Evolutionary conservation across 2,329 filamentous ascomycete species (phyloP).

Genomic region (Neofusicoccum laricinum): DNA sequence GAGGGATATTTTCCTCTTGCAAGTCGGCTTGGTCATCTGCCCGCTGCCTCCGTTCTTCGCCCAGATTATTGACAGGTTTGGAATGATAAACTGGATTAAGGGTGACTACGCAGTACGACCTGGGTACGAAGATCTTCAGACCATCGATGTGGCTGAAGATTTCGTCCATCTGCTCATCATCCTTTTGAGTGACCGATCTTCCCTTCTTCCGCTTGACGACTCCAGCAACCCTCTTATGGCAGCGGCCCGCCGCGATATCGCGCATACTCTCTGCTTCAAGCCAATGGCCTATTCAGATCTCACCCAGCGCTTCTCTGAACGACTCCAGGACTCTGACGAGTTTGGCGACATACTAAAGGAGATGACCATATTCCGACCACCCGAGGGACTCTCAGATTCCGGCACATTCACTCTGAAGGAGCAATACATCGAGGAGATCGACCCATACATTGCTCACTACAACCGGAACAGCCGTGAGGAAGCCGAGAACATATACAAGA

Average conservation of each 20-base stretch:
- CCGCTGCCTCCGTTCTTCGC: slow-evolving; percentile 79
- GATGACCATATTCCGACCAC: slow-evolving; percentile 84
- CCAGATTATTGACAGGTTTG: slow-evolving; percentile 88
- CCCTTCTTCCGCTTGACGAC: slow-evolving; percentile 67
- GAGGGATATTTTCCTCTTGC: slow-evolving; percentile 88
- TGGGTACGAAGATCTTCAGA: slow-evolving; percentile 81
- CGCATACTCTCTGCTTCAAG: slow-evolving; percentile 93
- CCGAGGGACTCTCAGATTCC: slow-evolving; percentile 87
- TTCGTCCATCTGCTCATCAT: slow-evolving; percentile 93
- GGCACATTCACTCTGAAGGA: slow-evolving; percentile 92
- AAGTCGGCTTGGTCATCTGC: slow-evolving; percentile 85
- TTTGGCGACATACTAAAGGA: slow-evolving; percentile 81
- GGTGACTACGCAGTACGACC: slow-evolving; percentile 70
- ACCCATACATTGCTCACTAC: slow-evolving; percentile 95
- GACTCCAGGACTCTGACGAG: slow-evolving; percentile 82
- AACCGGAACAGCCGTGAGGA: slow-evolving; percentile 97
- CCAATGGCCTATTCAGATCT: slow-evolving; percentile 94
- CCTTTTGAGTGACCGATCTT: slow-evolving; percentile 81
- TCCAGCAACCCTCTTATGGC: slow-evolving; percentile 63
- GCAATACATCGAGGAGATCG: slow-evolving; percentile 80
- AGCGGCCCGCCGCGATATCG: slow-evolving; percentile 82
- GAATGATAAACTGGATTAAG: slow-evolving; percentile 81
- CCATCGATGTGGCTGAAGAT: slow-evolving; percentile 91
- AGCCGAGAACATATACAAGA: slow-evolving; percentile 83
- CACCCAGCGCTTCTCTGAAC: slow-evolving; percentile 79